These are phyloP conservation scores for Aureobasidium subglaciale DNA, from an alignment of 2,329 filamentous ascomycete genomes.

Conservation along the genomic window DNA sequence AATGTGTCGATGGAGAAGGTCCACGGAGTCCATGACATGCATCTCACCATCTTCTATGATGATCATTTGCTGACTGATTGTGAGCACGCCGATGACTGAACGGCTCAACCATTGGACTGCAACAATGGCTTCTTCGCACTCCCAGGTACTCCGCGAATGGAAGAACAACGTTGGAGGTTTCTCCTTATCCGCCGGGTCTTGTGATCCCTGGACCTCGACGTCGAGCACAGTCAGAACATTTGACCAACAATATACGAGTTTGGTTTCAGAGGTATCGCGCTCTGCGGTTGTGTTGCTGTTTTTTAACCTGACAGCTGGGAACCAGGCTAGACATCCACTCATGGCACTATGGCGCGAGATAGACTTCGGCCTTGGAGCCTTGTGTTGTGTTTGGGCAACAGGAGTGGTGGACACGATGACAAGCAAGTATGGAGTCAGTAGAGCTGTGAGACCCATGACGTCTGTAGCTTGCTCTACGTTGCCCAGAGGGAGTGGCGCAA, in stretches of 20 bases:
- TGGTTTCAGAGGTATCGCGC: conserved; percentile 62
- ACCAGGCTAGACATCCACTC: conserved; percentile 94
- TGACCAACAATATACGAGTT: conserved; percentile 97
- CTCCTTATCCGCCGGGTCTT: conserved; percentile 58
- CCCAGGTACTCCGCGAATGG: conserved; percentile 78
- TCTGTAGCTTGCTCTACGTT: conserved; percentile 88
- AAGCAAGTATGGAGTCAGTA: conserved; percentile 89
- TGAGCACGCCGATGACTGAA: conserved; percentile 84
- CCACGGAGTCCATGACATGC: conserved; percentile 89
- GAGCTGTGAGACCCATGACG: conserved; percentile 80
- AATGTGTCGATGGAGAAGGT: conserved; percentile 84
- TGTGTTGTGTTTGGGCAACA: conserved; percentile 92
- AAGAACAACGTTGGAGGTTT: conserved; percentile 75
- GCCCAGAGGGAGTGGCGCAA: conserved; percentile 83
- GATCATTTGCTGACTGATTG: conserved; percentile 86
- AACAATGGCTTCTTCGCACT: conserved; percentile 89
- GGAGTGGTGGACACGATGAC: conserved; percentile 97
- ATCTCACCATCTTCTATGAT: conserved; percentile 85
- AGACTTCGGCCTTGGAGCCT: conserved; percentile 84
- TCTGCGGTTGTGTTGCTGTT: conserved; percentile 49
- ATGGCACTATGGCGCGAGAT: conserved; percentile 82
- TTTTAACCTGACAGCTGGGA: conserved; percentile 90
- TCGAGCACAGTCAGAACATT: conserved; percentile 94
- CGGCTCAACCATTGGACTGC: conserved; percentile 94
- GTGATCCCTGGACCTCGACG: conserved; percentile 61